A percentile compares a stretch with the other conserved stretches of the same genome.
Evolutionary conservation across 768 basidiomycete species (phyloP).

Genomic region (Xanthoconium purpureum): DNA sequence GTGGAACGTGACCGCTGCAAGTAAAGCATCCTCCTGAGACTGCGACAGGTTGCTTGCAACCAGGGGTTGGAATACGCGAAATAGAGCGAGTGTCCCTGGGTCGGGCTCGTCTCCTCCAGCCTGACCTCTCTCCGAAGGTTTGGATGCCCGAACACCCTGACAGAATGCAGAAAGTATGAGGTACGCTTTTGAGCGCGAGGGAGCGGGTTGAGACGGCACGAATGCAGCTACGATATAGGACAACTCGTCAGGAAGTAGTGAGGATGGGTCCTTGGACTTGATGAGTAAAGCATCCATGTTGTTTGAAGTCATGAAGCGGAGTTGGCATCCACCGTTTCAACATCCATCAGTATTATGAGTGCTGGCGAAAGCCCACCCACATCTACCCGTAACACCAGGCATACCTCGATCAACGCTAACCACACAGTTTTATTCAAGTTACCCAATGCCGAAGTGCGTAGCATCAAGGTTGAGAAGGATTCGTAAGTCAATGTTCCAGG

Average conservation of each 20-base stretch:
- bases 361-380: slow-evolving; percentile 6
- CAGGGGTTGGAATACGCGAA: slow-evolving; percentile 47
- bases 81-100: slow-evolving; percentile 48
- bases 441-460: slow-evolving; percentile 77
- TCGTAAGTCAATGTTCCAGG: slow-evolving; percentile 46
- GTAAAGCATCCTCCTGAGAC: slow-evolving; percentile 48
- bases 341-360: slow-evolving; percentile 5
- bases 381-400: slow-evolving; percentile 11
- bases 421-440: slow-evolving; percentile 77
- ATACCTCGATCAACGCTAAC: slow-evolving; percentile 53
- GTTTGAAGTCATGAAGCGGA: slow-evolving; percentile 12
- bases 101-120: slow-evolving; percentile 40
- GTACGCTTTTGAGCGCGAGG: slow-evolving; percentile 64
- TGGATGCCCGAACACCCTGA: slow-evolving; percentile 48
- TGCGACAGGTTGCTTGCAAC: slow-evolving; percentile 52
- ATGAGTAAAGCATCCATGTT: slow-evolving; percentile 32
- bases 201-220: slow-evolving; percentile 41
- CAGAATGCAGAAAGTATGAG: slow-evolving; percentile 67
- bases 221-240: slow-evolving; percentile 51
- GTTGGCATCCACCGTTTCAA: not conserved
- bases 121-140: slow-evolving; percentile 33
- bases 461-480: slow-evolving; percentile 68
- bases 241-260: slow-evolving; percentile 55
- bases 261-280: slow-evolving; percentile 32
- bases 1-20: slow-evolving; percentile 62